phyloP scores from a whole-genome alignment of 2,329 filamentous ascomycete species.

The Hysterium pulicare region DNA sequence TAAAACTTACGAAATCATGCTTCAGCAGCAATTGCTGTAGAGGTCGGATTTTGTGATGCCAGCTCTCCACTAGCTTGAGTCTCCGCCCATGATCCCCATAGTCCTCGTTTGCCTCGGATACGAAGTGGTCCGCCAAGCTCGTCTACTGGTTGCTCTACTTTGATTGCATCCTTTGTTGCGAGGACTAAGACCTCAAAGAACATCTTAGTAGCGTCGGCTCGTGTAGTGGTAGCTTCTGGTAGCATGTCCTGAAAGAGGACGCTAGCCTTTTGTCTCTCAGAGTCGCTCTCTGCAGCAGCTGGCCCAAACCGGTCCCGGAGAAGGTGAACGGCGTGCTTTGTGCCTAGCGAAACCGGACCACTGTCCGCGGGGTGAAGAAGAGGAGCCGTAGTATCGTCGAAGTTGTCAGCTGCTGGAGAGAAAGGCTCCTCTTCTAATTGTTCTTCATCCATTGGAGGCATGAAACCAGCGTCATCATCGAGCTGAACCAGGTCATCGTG shows the following conservation, averaged over 20 bases:
- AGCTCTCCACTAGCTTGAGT: constrained; percentile 50
- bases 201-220: constrained; percentile 96
- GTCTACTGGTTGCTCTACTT: constrained; percentile 79
- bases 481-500: constrained; percentile 28
- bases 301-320: constrained; percentile 82
- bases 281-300: constrained; percentile 63
- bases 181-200: constrained; percentile 97
- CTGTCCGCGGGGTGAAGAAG: constrained; percentile 77
- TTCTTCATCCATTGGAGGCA: constrained; percentile 27
- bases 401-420: constrained; percentile 50
- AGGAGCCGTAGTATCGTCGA: constrained; percentile 75
- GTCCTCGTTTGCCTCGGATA: constrained; percentile 86
- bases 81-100: constrained; percentile 97
- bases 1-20: not conserved
- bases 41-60: constrained; percentile 10
- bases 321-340: constrained; percentile 92
- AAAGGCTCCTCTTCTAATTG: constrained; percentile 30
- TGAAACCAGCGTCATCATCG: constrained; percentile 15
- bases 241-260: constrained; percentile 91
- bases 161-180: constrained; percentile 96
- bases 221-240: constrained; percentile 74
- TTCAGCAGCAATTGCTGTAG: not conserved
- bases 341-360: constrained; percentile 83
- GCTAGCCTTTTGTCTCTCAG: constrained; percentile 69
- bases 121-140: constrained; percentile 74